These are phyloP conservation scores for Macadamia tetraphylla DNA, from an alignment of 164 flowering plant species.

Conservation along the genomic window DNA sequence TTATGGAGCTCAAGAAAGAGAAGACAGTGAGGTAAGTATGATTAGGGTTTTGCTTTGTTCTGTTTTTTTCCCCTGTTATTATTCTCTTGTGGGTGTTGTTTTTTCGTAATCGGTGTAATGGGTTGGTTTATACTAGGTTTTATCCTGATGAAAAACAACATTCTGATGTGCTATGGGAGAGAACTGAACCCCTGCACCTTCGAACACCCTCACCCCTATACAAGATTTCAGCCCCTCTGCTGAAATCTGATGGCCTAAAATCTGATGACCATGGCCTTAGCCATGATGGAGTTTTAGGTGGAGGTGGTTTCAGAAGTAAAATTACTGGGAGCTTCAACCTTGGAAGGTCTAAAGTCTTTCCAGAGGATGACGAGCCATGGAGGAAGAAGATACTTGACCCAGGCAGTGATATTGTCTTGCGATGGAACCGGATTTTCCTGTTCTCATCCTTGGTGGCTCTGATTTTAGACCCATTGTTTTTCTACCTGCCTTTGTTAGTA, in stretches of 20 bases:
- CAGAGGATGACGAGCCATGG: slow-evolving; percentile 50
- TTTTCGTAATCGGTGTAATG: slow-evolving; percentile 2
- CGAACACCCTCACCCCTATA: slow-evolving; percentile 32
- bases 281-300: neutral
- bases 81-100: neutral
- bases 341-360: slow-evolving; percentile 43
- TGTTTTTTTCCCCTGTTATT: neutral
- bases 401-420: slow-evolving; percentile 62
- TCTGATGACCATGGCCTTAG: slow-evolving; percentile 11
- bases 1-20: slow-evolving; percentile 49
- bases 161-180: slow-evolving; percentile 32
- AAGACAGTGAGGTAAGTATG: slow-evolving; percentile 50
- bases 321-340: slow-evolving; percentile 22
- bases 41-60: slow-evolving; percentile 3
- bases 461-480: slow-evolving; percentile 79
- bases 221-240: slow-evolving; percentile 30
- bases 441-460: slow-evolving; percentile 77
- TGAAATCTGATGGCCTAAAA: slow-evolving; percentile 31
- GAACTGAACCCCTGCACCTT: slow-evolving; percentile 16
- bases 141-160: slow-evolving; percentile 41
- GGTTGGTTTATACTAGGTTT: slow-evolving; percentile 37
- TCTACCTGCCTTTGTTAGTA: slow-evolving; percentile 59
- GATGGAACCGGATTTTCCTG: slow-evolving; percentile 76
- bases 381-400: slow-evolving; percentile 67
- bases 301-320: slow-evolving; percentile 21